phyloP scores from a whole-genome alignment of 129 eudicot species.

The carrot (Daucus carota) region DH1_v3.0 NC_030384.2:44778501-44779000 shows the following conservation, averaged over 20 bases:
- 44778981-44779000: conserved; percentile 45
- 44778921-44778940: conserved; percentile 85
- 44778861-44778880: conserved; percentile 72
- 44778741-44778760: background rate
- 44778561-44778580: conserved; percentile 74
- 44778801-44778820: background rate
- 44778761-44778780: background rate
- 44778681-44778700: background rate
- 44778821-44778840: background rate
- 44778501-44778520: conserved; percentile 1
- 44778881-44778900: conserved; percentile 89
- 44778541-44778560: conserved; percentile 71
- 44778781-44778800: background rate
- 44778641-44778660: conserved; percentile 18
- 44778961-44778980: conserved; percentile 84
- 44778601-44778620: conserved; percentile 17
- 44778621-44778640: conserved; percentile 14
- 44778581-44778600: conserved; percentile 35
- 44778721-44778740: background rate
- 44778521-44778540: conserved; percentile 21
- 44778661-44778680: background rate
- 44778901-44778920: conserved; percentile 78
- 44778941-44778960: conserved; percentile 88
- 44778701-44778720: background rate
- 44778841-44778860: conserved; percentile 20